Conservation (phyloP, 345 rosid genomes). For the Theobroma cacao region DNA sequence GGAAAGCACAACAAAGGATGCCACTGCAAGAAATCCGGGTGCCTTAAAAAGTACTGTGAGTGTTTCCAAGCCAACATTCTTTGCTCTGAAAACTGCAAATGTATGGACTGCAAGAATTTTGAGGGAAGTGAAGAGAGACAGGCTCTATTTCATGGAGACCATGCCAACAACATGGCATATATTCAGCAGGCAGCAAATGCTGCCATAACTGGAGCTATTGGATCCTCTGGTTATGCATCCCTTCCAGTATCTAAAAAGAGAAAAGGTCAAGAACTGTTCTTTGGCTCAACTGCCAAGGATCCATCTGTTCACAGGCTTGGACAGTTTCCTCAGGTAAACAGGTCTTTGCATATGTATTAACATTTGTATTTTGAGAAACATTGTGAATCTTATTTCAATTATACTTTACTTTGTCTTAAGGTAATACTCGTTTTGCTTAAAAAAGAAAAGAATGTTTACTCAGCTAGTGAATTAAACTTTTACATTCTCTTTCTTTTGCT, state of each 20-base stretch:
- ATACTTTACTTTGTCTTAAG: not conserved
- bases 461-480: not conserved
- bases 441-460: not conserved
- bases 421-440: not conserved
- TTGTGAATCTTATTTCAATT: not conserved
- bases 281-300: conserved; percentile 64
- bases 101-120: conserved; percentile 95
- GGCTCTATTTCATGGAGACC: conserved; percentile 90
- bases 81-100: conserved; percentile 95
- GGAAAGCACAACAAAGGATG: conserved; percentile 99
- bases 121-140: conserved; percentile 98
- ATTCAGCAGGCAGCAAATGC: conserved; percentile 99
- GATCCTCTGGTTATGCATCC: conserved; percentile 88
- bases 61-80: conserved; percentile 98
- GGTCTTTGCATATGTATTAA: not conserved
- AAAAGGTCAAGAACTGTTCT: conserved; percentile 76
- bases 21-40: conserved; percentile 97
- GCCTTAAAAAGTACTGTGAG: conserved; percentile 98
- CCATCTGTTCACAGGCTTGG: conserved; percentile 45
- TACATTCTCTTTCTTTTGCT: not conserved
- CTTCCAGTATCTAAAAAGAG: conserved; percentile 73
- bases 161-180: conserved; percentile 75
- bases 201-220: conserved; percentile 96
- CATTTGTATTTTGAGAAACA: not conserved
- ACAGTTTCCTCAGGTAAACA: conserved; percentile 68